Percentiles rank a stretch among this genome's conserved stretches.
These are phyloP conservation scores for Corrigiola litoralis DNA, from an alignment of 179 eudicot genomes.

Conservation along the genomic window DNA sequence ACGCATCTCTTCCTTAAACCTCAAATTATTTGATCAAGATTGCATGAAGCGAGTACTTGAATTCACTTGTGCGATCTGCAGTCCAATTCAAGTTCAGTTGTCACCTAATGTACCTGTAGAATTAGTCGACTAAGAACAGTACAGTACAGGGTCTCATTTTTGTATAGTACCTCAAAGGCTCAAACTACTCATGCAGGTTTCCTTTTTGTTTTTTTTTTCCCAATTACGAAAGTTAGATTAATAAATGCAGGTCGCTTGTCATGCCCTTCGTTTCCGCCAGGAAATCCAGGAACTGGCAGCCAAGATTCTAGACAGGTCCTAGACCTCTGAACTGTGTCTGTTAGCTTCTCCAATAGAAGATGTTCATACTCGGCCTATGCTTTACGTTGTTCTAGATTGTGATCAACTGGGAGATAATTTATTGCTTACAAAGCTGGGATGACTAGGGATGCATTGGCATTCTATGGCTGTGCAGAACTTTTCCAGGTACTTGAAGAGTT, in stretches of 20 bases:
- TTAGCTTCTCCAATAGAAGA: not conserved
- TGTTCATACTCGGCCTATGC: not conserved
- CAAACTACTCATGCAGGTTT: too few species aligned
- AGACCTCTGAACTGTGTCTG: not conserved
- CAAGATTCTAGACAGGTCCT: slow-evolving; percentile 60
- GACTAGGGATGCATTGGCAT: slow-evolving; percentile 89
- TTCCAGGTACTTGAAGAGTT: slow-evolving; percentile 74
- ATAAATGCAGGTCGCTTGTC: slow-evolving; percentile 83
- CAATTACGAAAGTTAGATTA: too few species aligned
- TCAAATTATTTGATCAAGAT: too few species aligned
- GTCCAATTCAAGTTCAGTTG: too few species aligned
- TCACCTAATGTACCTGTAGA: too few species aligned
- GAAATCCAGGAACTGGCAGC: slow-evolving; percentile 80
- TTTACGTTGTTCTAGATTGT: slow-evolving; percentile 36
- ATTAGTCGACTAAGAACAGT: too few species aligned
- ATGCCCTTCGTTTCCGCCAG: slow-evolving; percentile 67
- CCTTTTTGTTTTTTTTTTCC: too few species aligned
- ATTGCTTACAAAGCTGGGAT: slow-evolving; percentile 88
- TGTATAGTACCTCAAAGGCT: too few species aligned
- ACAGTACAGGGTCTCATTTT: too few species aligned
- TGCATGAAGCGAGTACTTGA: too few species aligned
- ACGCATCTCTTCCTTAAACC: too few species aligned
- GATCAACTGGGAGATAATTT: slow-evolving; percentile 65
- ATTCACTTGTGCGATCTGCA: too few species aligned
- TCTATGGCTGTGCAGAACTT: slow-evolving; percentile 94